Conservation (phyloP, 2,329 filamentous ascomycete genomes). For the Phialophora expanda region DNA sequence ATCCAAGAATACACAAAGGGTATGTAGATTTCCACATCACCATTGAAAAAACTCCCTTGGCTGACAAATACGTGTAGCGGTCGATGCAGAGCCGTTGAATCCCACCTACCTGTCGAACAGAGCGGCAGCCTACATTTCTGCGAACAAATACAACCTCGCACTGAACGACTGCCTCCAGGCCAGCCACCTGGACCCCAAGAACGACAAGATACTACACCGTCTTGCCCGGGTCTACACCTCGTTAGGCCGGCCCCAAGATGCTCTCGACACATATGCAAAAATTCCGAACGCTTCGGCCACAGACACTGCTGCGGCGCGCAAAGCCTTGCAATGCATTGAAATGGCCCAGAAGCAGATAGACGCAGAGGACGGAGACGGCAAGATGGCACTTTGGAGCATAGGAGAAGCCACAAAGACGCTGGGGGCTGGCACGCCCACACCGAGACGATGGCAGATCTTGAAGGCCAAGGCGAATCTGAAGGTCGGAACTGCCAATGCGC, state of each 20-base stretch:
- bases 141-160: conserved; percentile 76
- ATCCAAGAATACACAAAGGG: conserved; percentile 96
- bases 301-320: conserved; percentile 80
- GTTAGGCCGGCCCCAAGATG: conserved; percentile 84
- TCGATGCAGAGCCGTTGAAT: conserved; percentile 83
- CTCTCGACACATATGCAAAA: conserved; percentile 77
- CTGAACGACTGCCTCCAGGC: conserved; percentile 85
- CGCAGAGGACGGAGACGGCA: conserved; percentile 73
- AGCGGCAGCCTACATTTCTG: conserved; percentile 91
- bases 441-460: conserved; percentile 93
- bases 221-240: conserved; percentile 88
- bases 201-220: conserved; percentile 85
- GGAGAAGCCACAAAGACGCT: conserved; percentile 86
- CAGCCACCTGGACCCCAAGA: conserved; percentile 80
- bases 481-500: conserved; percentile 85
- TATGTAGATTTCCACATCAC: conserved; percentile 48
- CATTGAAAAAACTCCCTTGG: conserved; percentile 21
- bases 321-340: conserved; percentile 70
- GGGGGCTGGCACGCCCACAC: conserved; percentile 74
- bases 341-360: conserved; percentile 79
- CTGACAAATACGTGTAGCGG: conserved; percentile 62
- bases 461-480: conserved; percentile 88
- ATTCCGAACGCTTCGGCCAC: conserved; percentile 79
- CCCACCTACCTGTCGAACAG: conserved; percentile 93
- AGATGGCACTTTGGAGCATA: conserved; percentile 89